Evolutionary conservation across 441 rosid genomes (phyloP).

Genomic region (Populus hybrid): DNA sequence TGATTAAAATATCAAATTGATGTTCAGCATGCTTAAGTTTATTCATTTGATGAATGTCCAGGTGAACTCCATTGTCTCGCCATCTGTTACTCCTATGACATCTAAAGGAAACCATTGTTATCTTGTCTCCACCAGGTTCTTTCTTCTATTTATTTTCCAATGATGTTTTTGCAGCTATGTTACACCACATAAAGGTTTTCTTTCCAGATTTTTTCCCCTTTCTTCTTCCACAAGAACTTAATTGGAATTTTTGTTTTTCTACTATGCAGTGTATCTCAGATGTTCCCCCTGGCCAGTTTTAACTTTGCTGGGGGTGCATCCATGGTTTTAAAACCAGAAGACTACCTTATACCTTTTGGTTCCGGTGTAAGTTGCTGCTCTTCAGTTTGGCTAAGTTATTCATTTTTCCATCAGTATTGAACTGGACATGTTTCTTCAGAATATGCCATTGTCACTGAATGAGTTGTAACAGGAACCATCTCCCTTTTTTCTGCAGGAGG

Average conservation of each 20-base stretch:
- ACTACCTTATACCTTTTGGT: conserved; percentile 67
- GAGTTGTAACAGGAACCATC: conserved; percentile 3
- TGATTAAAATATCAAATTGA: neutral
- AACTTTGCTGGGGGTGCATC: conserved; percentile 89
- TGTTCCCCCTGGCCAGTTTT: conserved; percentile 79
- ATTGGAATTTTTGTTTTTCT: conserved; percentile 6
- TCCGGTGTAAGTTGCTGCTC: conserved; percentile 53
- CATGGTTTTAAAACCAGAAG: conserved; percentile 68
- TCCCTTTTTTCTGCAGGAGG: conserved; percentile 37
- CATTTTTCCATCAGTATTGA: neutral
- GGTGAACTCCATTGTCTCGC: conserved; percentile 62
- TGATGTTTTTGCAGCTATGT: conserved; percentile 5
- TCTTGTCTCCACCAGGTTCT: conserved; percentile 73
- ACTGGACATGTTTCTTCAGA: conserved; percentile 10
- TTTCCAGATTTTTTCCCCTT: neutral
- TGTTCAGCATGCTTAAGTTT: conserved; percentile 9
- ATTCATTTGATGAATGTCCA: conserved; percentile 28
- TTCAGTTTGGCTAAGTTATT: conserved; percentile 4
- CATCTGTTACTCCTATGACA: conserved; percentile 54
- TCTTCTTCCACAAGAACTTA: conserved; percentile 6
- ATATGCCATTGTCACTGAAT: neutral
- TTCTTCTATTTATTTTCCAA: conserved; percentile 4
- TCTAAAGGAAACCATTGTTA: conserved; percentile 70
- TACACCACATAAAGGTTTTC: neutral
- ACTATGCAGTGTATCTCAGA: conserved; percentile 47